Conservation (phyloP, 176 grass and related monocot species). For the Rhynchospora breviuscula region DNA sequence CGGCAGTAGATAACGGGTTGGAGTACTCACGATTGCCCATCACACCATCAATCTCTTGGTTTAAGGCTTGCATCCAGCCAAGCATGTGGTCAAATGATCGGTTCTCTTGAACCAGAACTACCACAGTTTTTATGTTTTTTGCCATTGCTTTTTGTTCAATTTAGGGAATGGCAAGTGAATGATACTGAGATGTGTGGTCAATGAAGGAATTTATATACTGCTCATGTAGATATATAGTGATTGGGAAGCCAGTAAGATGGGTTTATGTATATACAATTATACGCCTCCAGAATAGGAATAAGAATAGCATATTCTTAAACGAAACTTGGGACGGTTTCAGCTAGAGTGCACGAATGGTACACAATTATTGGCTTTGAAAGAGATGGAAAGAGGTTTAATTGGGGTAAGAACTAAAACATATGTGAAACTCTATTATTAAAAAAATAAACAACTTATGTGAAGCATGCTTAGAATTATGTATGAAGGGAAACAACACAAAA, state of each 20-base stretch:
- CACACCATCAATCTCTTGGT: constrained; percentile 62
- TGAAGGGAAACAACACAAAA: too few species aligned
- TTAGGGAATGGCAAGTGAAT: not conserved
- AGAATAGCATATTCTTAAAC: not conserved
- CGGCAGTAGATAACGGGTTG: constrained; percentile 47
- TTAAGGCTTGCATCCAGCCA: constrained; percentile 63
- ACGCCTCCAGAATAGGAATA: not conserved
- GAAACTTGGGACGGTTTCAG: not conserved
- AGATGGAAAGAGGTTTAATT: not conserved
- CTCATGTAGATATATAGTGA: not conserved
- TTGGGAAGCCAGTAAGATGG: not conserved
- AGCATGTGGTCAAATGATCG: constrained; percentile 92
- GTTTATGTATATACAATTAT: not conserved
- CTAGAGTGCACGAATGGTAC: constrained; percentile 9
- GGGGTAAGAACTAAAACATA: too few species aligned
- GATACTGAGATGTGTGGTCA: not conserved
- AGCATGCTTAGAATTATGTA: too few species aligned
- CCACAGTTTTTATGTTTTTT: constrained; percentile 69
- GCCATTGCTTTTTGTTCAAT: constrained; percentile 12
- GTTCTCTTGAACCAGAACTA: constrained; percentile 75
- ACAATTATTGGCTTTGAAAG: constrained; percentile 3
- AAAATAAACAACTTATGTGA: too few species aligned
- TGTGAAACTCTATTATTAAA: too few species aligned
- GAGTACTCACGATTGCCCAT: constrained; percentile 23
- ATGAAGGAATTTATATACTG: not conserved